phyloP scores from a whole-genome alignment of 2,329 filamentous ascomycete species.

The Microdochium nivale region DNA sequence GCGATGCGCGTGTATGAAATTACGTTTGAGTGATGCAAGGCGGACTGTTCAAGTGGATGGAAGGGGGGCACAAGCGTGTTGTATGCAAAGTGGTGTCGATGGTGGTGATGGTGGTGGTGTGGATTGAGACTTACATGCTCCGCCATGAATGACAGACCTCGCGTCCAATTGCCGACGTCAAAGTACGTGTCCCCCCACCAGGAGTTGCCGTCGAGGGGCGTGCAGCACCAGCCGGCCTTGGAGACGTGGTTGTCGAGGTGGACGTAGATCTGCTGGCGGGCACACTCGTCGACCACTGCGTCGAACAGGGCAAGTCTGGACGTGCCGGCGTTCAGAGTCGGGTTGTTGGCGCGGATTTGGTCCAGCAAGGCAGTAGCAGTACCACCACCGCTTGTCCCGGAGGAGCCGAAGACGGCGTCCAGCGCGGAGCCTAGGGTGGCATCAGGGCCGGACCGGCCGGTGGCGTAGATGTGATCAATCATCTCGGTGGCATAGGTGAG shows the following conservation, averaged over 20 bases:
- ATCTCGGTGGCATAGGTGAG: constrained; percentile 57
- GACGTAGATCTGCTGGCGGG: constrained; percentile 47
- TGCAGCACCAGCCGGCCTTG: constrained; percentile 50
- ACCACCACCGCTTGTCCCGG: too few relatives aligned
- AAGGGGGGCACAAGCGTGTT: too few relatives aligned
- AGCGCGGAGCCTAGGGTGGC: constrained; percentile 36
- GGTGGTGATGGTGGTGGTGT: too few relatives aligned
- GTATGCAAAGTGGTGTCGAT: too few relatives aligned
- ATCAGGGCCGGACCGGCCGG: constrained; percentile 24
- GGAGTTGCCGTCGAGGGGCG: constrained; percentile 42
- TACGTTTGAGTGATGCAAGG: too few relatives aligned
- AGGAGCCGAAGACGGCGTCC: constrained; percentile 35
- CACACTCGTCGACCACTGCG: constrained; percentile 49
- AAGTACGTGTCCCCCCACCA: constrained; percentile 58
- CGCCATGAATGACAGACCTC: constrained; percentile 53
- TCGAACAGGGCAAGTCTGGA: constrained; percentile 50
- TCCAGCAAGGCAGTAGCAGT: constrained; percentile 43
- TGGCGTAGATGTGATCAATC: constrained; percentile 48
- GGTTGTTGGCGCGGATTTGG: constrained; percentile 47
- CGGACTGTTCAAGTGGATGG: too few relatives aligned
- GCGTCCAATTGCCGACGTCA: constrained; percentile 47
- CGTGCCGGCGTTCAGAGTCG: constrained; percentile 41
- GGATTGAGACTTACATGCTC: constrained; percentile 23
- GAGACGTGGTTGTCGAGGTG: constrained; percentile 56
- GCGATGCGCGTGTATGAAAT: too few relatives aligned